Evolutionary conservation across 1,139 yeast genomes (phyloP).

Genomic region (Hansenula anomala): DNA sequence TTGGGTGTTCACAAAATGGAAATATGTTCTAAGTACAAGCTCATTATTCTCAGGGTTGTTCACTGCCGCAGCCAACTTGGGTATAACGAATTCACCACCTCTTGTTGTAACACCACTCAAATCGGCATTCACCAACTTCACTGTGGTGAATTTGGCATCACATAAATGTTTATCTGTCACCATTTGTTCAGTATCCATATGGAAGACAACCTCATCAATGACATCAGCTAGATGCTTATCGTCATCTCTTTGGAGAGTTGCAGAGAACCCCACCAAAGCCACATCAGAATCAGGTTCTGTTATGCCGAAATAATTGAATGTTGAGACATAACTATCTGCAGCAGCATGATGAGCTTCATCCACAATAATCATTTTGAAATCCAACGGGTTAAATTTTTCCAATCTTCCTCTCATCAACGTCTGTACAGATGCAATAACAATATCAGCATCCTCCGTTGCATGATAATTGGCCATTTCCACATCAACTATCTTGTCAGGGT

Average conservation of each 20-base stretch:
- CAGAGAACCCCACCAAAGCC: conserved; percentile 80
- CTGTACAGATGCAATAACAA: conserved; percentile 76
- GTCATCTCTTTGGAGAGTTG: conserved; percentile 73
- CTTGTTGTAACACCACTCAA: conserved; percentile 27
- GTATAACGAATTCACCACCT: conserved; percentile 51
- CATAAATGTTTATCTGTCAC: conserved; percentile 64
- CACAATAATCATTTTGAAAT: conserved; percentile 68
- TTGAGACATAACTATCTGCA: conserved; percentile 58
- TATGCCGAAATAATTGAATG: conserved; percentile 50
- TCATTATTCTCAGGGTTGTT: conserved; percentile 51
- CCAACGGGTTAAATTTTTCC: conserved; percentile 45
- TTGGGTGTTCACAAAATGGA: conserved; percentile 32
- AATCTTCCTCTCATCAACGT: conserved; percentile 55
- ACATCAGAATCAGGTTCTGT: conserved; percentile 35
- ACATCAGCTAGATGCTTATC: conserved; percentile 51
- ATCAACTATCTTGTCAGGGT: conserved; percentile 53
- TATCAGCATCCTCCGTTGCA: conserved; percentile 45
- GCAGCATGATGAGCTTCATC: conserved; percentile 96
- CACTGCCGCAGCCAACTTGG: conserved; percentile 48
- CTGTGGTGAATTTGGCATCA: conserved; percentile 62
- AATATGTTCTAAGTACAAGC: conserved; percentile 55
- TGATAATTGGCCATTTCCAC: conserved; percentile 63
- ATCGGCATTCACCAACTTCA: conserved; percentile 33
- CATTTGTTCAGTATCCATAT: conserved; percentile 63
- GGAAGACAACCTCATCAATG: conserved; percentile 74